Conservation (phyloP, 768 basidiomycete genomes). For the Gautieria morchelliformis region DNA sequence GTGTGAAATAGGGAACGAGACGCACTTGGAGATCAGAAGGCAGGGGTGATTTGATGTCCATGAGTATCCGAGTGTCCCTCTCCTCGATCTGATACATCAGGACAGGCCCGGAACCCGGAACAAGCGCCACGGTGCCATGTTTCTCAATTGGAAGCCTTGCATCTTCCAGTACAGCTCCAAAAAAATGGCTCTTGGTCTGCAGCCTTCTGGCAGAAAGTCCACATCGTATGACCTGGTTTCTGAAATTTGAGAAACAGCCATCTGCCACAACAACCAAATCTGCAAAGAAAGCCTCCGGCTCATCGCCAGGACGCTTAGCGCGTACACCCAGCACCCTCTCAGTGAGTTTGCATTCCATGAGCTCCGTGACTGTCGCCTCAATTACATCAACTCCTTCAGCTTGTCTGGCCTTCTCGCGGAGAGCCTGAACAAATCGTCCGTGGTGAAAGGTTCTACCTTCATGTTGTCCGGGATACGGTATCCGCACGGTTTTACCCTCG, state of each 20-base stretch:
- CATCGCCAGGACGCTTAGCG: conserved; percentile 36
- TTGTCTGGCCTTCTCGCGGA: conserved; percentile 55
- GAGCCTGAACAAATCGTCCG: conserved; percentile 74
- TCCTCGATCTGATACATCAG: conserved; percentile 86
- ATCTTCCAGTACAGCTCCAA: conserved; percentile 78
- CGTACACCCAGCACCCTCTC: conserved; percentile 57
- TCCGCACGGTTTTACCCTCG: conserved; percentile 61
- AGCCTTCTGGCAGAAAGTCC: conserved; percentile 33
- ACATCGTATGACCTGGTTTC: conserved; percentile 52
- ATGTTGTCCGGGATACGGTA: conserved; percentile 70
- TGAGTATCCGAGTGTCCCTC: conserved; percentile 86
- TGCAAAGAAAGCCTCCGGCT: conserved; percentile 51
- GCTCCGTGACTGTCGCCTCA: conserved; percentile 74
- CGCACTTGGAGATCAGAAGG: conserved; percentile 73
- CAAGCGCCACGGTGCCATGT: conserved; percentile 77
- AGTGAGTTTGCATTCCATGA: conserved; percentile 49
- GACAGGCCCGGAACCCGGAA: conserved; percentile 77
- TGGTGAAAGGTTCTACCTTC: conserved; percentile 91
- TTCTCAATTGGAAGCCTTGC: conserved; percentile 60
- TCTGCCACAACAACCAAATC: conserved; percentile 85
- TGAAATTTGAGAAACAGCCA: conserved; percentile 92
- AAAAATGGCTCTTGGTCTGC: conserved; percentile 64
- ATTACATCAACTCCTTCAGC: conserved; percentile 67
- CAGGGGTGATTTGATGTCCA: conserved; percentile 79
- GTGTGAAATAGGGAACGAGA: neutral